A percentile compares a stretch with the other conserved stretches of the same genome.
These are phyloP conservation scores for Magnolia sinica DNA, from an alignment of 164 flowering plant species.

Conservation along the genomic window DNA sequence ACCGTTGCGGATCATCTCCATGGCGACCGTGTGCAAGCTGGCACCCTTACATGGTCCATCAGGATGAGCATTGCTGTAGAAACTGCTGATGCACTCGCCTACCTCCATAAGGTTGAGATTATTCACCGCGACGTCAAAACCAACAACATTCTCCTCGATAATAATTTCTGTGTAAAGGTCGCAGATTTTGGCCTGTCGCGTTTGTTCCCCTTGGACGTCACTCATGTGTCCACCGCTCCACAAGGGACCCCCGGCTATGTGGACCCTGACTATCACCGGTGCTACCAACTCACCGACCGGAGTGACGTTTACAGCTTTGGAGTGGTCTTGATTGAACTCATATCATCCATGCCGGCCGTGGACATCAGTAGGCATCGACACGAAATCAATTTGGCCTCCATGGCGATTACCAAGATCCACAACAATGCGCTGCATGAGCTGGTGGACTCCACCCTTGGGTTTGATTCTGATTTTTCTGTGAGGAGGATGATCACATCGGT, in stretches of 20 bases:
- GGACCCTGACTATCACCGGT: constrained; percentile 81
- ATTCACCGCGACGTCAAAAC: constrained; percentile 82
- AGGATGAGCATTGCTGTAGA: constrained; percentile 70
- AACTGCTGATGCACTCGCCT: constrained; percentile 60
- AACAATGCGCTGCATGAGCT: constrained; percentile 47
- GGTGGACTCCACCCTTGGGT: constrained; percentile 60
- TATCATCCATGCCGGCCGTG: constrained; percentile 64
- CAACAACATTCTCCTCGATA: constrained; percentile 71
- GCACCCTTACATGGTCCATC: constrained; percentile 48
- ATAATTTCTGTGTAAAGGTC: constrained; percentile 57
- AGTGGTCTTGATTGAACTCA: constrained; percentile 70
- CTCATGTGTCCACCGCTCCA: constrained; percentile 77
- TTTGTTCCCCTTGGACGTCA: constrained; percentile 55
- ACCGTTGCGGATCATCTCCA: constrained; percentile 81
- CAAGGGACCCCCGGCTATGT: constrained; percentile 93
- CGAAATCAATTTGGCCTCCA: constrained; percentile 64
- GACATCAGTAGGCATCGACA: constrained; percentile 58
- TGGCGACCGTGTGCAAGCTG: constrained; percentile 30
- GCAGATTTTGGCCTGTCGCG: constrained; percentile 86
- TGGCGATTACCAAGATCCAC: constrained; percentile 67
- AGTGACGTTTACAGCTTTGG: constrained; percentile 92
- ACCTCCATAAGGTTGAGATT: constrained; percentile 69
- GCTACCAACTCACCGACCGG: constrained; percentile 70
- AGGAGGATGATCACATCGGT: constrained; percentile 41
- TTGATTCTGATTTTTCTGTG: constrained; percentile 33